phyloP scores from a whole-genome alignment of 2,329 filamentous ascomycete genomes.

The Colletotrichum lini region DNA sequence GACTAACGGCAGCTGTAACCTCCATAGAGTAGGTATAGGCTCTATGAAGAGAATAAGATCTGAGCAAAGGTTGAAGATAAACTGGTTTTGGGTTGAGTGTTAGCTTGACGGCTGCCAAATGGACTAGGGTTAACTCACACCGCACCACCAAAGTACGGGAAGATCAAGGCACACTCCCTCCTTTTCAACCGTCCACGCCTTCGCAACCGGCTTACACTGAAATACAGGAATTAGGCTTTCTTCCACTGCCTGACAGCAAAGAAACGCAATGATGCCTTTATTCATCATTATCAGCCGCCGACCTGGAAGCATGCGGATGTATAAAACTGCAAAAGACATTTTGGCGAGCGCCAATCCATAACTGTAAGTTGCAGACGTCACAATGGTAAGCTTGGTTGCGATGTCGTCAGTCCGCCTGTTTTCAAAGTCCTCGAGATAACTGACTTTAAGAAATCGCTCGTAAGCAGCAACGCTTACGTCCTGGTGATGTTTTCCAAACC shows the following conservation, averaged over 20 bases:
- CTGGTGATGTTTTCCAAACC: slow-evolving; percentile 17
- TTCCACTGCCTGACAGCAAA: slow-evolving; percentile 49
- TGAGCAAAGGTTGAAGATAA: slow-evolving; percentile 52
- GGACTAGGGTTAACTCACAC: slow-evolving; percentile 46
- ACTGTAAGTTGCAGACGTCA: slow-evolving; percentile 49
- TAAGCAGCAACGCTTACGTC: background rate
- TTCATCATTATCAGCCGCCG: slow-evolving; percentile 47
- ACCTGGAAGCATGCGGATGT: slow-evolving; percentile 50
- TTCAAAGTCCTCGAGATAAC: background rate
- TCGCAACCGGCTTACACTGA: slow-evolving; percentile 47
- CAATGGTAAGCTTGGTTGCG: slow-evolving; percentile 34
- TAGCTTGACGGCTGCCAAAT: too few relatives aligned
- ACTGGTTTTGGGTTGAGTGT: slow-evolving; percentile 28
- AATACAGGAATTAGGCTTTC: slow-evolving; percentile 49
- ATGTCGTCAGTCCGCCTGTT: background rate
- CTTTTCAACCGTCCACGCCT: slow-evolving; percentile 46
- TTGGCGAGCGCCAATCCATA: slow-evolving; percentile 49
- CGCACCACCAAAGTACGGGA: slow-evolving; percentile 51
- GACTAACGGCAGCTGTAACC: slow-evolving; percentile 50
- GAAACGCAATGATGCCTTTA: slow-evolving; percentile 48
- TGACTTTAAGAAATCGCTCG: slow-evolving; percentile 21
- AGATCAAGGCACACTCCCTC: slow-evolving; percentile 48
- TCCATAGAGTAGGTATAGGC: slow-evolving; percentile 53
- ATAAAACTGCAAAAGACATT: slow-evolving; percentile 52
- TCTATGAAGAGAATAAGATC: slow-evolving; percentile 55